These are phyloP conservation scores for Teratosphaeria nubilosa DNA, from an alignment of 2,329 filamentous ascomycete genomes.

Conservation along the genomic window DNA sequence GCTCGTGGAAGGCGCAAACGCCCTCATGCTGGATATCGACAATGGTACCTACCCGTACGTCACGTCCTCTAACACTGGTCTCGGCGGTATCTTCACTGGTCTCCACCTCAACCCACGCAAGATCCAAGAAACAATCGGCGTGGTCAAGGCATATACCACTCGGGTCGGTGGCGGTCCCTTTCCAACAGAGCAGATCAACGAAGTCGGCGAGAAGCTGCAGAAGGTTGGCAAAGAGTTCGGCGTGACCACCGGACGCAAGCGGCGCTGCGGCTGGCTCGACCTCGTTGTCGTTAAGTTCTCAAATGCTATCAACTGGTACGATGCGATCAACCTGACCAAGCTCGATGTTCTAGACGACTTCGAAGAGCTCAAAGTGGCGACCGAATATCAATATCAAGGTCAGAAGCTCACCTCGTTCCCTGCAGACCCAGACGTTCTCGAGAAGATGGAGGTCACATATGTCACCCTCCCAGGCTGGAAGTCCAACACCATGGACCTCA, in stretches of 20 bases:
- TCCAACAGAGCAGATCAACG: slow-evolving; percentile 55
- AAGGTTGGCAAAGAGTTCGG: slow-evolving; percentile 46
- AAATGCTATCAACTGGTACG: slow-evolving; percentile 56
- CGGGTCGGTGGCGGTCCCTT: slow-evolving; percentile 50
- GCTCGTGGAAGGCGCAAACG: slow-evolving; percentile 59
- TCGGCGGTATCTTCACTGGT: slow-evolving; percentile 54
- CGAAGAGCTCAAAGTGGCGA: slow-evolving; percentile 61
- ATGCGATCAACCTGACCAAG: slow-evolving; percentile 53
- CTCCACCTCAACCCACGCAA: slow-evolving; percentile 52
- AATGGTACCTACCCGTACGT: slow-evolving; percentile 53
- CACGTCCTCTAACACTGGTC: slow-evolving; percentile 50
- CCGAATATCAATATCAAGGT: slow-evolving; percentile 55
- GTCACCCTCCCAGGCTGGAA: slow-evolving; percentile 62
- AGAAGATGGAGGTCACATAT: slow-evolving; percentile 55
- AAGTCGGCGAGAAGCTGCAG: slow-evolving; percentile 47
- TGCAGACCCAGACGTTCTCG: slow-evolving; percentile 50
- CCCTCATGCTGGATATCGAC: slow-evolving; percentile 58
- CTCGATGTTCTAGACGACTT: slow-evolving; percentile 67
- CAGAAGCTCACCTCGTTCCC: slow-evolving; percentile 53
- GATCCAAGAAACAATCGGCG: slow-evolving; percentile 52
- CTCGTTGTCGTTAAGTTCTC: slow-evolving; percentile 61
- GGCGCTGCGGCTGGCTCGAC: slow-evolving; percentile 57
- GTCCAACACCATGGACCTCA: slow-evolving; percentile 49
- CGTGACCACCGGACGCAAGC: slow-evolving; percentile 48
- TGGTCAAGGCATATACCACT: slow-evolving; percentile 60